Conservation (phyloP, 305 asterid species). For the Fraxinus albicans region DNA sequence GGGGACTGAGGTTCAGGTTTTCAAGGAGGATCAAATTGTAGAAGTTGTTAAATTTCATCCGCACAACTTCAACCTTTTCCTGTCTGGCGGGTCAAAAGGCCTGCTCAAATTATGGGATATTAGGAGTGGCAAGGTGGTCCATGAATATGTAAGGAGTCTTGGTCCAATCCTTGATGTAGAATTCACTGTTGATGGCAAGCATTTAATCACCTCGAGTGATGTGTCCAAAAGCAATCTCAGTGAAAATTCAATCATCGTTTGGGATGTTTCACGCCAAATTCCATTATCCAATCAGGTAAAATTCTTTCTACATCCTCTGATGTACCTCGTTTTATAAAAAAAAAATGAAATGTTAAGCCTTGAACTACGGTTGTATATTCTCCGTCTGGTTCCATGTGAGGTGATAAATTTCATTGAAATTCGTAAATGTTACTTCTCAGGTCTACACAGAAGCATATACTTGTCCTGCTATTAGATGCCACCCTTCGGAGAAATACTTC, state of each 20-base stretch:
- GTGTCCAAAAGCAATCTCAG: slow-evolving; percentile 77
- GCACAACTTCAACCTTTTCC: slow-evolving; percentile 57
- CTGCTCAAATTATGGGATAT: slow-evolving; percentile 82
- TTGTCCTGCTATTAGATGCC: slow-evolving; percentile 72
- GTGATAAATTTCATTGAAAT: not conserved
- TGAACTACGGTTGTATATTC: not conserved
- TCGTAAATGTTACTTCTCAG: slow-evolving; percentile 33
- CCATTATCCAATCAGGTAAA: slow-evolving; percentile 86
- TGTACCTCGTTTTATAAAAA: not conserved
- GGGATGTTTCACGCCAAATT: slow-evolving; percentile 85
- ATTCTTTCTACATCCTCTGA: not conserved
- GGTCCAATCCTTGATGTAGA: slow-evolving; percentile 94
- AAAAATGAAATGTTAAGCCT: not conserved
- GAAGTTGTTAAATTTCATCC: slow-evolving; percentile 83
- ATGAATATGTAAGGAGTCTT: slow-evolving; percentile 63
- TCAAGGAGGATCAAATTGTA: slow-evolving; percentile 84
- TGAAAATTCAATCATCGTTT: slow-evolving; percentile 84
- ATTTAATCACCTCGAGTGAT: slow-evolving; percentile 78
- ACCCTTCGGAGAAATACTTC: slow-evolving; percentile 75
- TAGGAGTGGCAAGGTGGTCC: slow-evolving; percentile 70
- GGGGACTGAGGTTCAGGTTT: slow-evolving; percentile 60
- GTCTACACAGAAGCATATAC: slow-evolving; percentile 87
- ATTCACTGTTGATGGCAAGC: slow-evolving; percentile 69
- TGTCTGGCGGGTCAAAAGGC: slow-evolving; percentile 94
- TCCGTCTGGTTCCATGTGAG: not conserved